Evolutionary conservation across 139 green algal species (phyloP).

Genomic region (Chlamydomonas urium): DNA sequence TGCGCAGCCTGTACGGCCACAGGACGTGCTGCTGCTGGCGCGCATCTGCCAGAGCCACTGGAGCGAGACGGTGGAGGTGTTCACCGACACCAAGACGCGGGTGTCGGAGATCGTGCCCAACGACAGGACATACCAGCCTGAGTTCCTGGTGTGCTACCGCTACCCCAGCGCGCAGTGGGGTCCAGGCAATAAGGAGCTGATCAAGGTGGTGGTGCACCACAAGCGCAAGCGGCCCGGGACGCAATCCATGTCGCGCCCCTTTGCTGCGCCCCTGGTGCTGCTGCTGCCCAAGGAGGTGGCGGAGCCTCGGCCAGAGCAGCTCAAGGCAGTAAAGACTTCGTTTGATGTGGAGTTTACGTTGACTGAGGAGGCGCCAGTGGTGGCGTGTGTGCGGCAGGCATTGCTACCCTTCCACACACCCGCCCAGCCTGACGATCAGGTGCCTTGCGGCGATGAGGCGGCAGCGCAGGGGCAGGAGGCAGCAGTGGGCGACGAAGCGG

Average conservation of each 20-base stretch:
- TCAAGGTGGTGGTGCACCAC: constrained; percentile 27
- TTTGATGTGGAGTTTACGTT: too few species aligned
- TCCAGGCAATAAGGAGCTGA: constrained; percentile 3
- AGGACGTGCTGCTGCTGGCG: constrained; percentile 13
- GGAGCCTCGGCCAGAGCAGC: not conserved
- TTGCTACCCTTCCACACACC: too few species aligned
- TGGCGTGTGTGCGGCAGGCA: too few species aligned
- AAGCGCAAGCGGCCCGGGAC: too few species aligned
- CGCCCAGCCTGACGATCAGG: too few species aligned
- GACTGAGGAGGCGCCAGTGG: too few species aligned
- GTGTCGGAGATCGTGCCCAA: constrained; percentile 21
- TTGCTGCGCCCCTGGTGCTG: constrained; percentile 47
- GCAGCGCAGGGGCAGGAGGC: too few species aligned
- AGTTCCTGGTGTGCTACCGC: constrained; percentile 18
- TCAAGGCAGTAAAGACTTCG: too few species aligned
- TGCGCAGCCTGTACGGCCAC: too few species aligned
- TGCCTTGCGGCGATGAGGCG: too few species aligned
- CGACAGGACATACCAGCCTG: not conserved
- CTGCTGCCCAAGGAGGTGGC: constrained; percentile 26
- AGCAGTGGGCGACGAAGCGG: too few species aligned
- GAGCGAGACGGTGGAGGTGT: constrained; percentile 10
- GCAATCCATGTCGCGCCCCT: too few species aligned
- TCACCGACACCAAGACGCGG: constrained; percentile 8
- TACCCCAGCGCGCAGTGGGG: constrained; percentile 1
- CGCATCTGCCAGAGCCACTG: not conserved